Evolutionary conservation across 768 basidiomycete species (phyloP), one percentile per base, ranked within the genome.

Genomic region (Rhodosporidiobolus sp.): DNA sequence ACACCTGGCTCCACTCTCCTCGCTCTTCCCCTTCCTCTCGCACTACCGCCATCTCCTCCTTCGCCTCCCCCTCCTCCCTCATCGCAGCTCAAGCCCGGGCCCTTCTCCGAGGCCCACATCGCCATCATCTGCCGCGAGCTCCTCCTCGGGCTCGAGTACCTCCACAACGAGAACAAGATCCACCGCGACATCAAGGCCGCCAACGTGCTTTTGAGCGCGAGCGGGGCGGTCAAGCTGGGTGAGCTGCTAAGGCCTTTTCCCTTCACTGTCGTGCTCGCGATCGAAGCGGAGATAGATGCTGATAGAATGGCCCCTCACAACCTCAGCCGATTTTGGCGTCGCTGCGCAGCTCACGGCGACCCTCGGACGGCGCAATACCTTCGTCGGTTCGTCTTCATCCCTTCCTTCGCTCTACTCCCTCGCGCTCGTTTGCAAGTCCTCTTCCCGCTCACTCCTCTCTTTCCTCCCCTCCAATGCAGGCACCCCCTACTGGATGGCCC

Each of bases 181-280:
- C 96, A 99, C 81, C 89, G 96, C 57, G 96, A 99, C 79, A 97
- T 99, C 85, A 99, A 99, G 80, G 96, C 95, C 3, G 95, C 95
- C 53, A 99, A 99, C 78, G 86, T 99, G 65, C 85, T 97, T 11
- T 86, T 98, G 35, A 92, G 92, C 8, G 90, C 91, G 6, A 87
- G 87, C 0, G 96, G 96, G 43, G 90, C 89, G 80, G 95, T 98
- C 81, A 98, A 99, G 81, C 88, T 99, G 16, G 83, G 83, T 83
- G 38, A 43, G 81, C 70, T 14, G 32, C n/a, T n/a, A n/a, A 9
- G 24, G 1, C 4, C 46, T 46, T 55, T 28, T 57, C 22, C 22
- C 30, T 56, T 28, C 30, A 4, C 43, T 35, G 28, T 32, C 65
- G 28, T 9, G 4, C 17, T 11, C 10, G 30, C 6, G 3, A 12